Conservation (phyloP, 441 rosid genomes). For the Corymbia calophylla region DNA sequence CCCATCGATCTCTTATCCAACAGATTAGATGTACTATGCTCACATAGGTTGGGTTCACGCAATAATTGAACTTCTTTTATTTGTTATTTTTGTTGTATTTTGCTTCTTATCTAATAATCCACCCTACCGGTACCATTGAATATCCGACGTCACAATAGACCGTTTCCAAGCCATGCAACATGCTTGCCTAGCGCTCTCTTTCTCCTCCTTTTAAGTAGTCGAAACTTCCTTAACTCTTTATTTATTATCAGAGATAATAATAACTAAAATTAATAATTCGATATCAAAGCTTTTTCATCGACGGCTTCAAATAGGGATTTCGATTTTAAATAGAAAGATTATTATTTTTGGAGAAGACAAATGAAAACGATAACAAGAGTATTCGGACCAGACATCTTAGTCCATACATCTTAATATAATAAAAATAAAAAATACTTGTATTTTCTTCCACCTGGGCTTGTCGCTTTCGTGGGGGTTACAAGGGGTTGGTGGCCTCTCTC, state of each 20-base stretch:
- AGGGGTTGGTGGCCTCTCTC: not conserved
- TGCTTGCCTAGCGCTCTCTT: too few relatives aligned
- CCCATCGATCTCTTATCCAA: not conserved
- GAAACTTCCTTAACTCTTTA: not conserved
- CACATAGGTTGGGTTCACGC: rapidly evolving
- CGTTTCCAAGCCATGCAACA: not conserved
- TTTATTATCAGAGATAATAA: not conserved
- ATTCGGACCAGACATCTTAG: not conserved
- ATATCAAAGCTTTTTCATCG: not conserved
- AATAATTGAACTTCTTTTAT: too few relatives aligned
- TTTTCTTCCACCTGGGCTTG: not conserved
- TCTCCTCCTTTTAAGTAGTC: not conserved
- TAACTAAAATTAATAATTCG: not conserved
- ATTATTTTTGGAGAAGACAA: not conserved
- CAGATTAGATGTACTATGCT: too few relatives aligned
- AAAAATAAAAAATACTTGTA: not conserved
- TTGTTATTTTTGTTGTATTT: not conserved
- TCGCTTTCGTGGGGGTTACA: not conserved
- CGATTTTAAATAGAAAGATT: not conserved
- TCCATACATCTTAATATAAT: not conserved
- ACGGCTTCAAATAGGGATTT: not conserved
- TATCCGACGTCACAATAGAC: not conserved
- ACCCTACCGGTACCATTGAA: not conserved
- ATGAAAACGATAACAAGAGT: not conserved
- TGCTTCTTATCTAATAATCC: not conserved